A percentile compares a stretch with the other conserved stretches of the same genome.
These are phyloP conservation scores for Neoscytalidium dimidiatum DNA, from an alignment of 2,329 filamentous ascomycete genomes.

Conservation along the genomic window DNA sequence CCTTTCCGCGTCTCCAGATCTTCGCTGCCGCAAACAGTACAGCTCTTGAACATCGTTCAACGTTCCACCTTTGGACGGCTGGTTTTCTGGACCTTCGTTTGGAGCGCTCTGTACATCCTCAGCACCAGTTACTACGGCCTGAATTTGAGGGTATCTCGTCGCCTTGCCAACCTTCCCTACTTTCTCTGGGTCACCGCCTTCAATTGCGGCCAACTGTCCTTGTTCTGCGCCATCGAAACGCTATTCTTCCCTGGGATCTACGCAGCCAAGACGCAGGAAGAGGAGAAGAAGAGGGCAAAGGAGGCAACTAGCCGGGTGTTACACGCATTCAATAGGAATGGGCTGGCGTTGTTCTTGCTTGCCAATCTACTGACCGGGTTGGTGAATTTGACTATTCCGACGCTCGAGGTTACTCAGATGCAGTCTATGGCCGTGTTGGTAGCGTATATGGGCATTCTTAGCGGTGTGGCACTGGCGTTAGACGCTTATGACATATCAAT, in stretches of 20 bases:
- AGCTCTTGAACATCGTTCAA: conserved; percentile 50
- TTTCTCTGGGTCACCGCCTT: conserved; percentile 90
- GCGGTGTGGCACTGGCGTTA: conserved; percentile 66
- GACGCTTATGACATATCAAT: conserved; percentile 69
- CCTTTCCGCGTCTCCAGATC: neutral
- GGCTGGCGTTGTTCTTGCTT: conserved; percentile 78
- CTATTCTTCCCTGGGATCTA: conserved; percentile 75
- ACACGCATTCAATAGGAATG: conserved; percentile 83
- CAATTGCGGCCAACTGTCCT: conserved; percentile 79
- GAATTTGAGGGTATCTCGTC: conserved; percentile 76
- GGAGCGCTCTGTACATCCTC: conserved; percentile 70
- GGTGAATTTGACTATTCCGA: conserved; percentile 85
- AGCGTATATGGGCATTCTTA: conserved; percentile 69
- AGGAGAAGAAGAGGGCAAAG: conserved; percentile 65
- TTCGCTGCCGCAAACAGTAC: conserved; percentile 22
- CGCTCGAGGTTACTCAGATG: conserved; percentile 67
- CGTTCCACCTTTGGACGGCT: conserved; percentile 65
- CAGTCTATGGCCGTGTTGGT: conserved; percentile 74
- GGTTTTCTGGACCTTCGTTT: conserved; percentile 64
- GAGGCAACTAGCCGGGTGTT: conserved; percentile 80
- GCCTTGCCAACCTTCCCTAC: conserved; percentile 91
- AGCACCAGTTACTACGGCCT: conserved; percentile 72
- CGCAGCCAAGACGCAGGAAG: conserved; percentile 53
- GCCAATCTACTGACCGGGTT: conserved; percentile 88
- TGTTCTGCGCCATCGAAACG: conserved; percentile 77